Conservation (phyloP, 2,329 filamentous ascomycete genomes). For the Macroventuria anomochaeta region DNA sequence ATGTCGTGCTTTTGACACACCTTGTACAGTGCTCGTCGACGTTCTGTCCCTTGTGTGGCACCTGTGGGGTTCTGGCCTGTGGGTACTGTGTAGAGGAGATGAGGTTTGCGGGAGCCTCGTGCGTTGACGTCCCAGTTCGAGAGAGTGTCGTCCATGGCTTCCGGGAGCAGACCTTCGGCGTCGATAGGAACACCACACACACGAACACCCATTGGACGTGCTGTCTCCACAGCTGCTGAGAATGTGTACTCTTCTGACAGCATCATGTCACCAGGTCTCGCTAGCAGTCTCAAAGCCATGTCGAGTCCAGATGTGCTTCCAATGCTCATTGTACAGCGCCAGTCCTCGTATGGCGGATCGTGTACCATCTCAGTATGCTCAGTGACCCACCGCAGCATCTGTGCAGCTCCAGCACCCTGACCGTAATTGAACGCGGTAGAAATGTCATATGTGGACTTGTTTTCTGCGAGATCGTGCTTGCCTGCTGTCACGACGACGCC, state of each 20-base stretch:
- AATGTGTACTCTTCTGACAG: conserved; percentile 94
- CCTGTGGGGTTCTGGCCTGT: conserved; percentile 93
- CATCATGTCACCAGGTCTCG: conserved; percentile 75
- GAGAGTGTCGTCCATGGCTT: conserved; percentile 67
- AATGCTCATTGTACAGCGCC: conserved; percentile 81
- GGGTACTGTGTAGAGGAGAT: conserved; percentile 73
- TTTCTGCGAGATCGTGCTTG: conserved; percentile 80
- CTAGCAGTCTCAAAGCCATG: conserved; percentile 82
- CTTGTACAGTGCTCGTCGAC: conserved; percentile 75
- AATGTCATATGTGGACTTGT: conserved; percentile 72
- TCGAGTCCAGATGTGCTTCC: conserved; percentile 89
- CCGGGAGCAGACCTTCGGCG: conserved; percentile 67
- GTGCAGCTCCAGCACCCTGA: conserved; percentile 82
- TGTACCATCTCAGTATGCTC: conserved; percentile 95
- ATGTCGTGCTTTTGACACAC: conserved; percentile 85
- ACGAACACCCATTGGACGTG: conserved; percentile 66
- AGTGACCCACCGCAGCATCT: conserved; percentile 87
- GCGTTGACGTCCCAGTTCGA: conserved; percentile 67
- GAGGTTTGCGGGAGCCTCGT: conserved; percentile 66
- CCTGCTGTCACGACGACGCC: conserved; percentile 71
- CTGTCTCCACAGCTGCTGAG: conserved; percentile 74
- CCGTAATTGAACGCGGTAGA: conserved; percentile 92
- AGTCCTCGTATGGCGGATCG: conserved; percentile 86
- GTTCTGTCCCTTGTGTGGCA: conserved; percentile 73
- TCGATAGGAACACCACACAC: conserved; percentile 70